Base-by-base conservation (phyloP, 805 yeast species). In the Saccharomycopsis sp. region DNA sequence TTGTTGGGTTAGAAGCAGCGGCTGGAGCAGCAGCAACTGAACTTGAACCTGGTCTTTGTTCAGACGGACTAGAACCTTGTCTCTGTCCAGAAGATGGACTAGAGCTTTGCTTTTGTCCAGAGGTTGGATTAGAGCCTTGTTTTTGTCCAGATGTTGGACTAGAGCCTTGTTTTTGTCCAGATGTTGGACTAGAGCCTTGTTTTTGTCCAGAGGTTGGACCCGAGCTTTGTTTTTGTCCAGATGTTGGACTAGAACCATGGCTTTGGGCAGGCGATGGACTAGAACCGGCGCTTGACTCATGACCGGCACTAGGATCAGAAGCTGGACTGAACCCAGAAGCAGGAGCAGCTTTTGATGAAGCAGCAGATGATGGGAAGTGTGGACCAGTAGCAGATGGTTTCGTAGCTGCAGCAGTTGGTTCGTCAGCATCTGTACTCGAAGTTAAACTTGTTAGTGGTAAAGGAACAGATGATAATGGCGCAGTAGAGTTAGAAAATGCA, bases 161-260 rank as follows among this genome's bases (percentile, higher is more conserved):
- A 12, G 57, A 56, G 14, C 53, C 55, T 34, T 62, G 58, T 23
- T 55, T 57, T 7, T 55, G 44, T 14, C 21, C 48, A 16, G 48
- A 18, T 44, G 48, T 12, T 5, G 48, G 16, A 18, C 48, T 44
- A 7, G 48, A 44, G 48, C 48, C 12, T 21, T n/a, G n/a, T 57
- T 52, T 56, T 34, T 63, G 58, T n/a, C 64, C 57, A 40, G 48
- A 53, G 4, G 56, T 50, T 12, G 48, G 7, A 18, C 21, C 16
- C 8, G 48, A 16, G 16, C 48, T 44, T 44, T 44, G 21, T 12
- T 4, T 44, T 16, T 5, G 21, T 12, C 16, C 44, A 37, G 48
- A 12, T 44, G 48, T 12, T 44, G 18, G 48, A 44, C 18, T 44
- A 12, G 48, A n/a, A 20, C 20, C 48, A 44, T n/a, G 48, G 4